These are phyloP conservation scores for Bacidia rubella DNA, from an alignment of 495 filamentous ascomycete genomes.

Conservation along the genomic window DNA sequence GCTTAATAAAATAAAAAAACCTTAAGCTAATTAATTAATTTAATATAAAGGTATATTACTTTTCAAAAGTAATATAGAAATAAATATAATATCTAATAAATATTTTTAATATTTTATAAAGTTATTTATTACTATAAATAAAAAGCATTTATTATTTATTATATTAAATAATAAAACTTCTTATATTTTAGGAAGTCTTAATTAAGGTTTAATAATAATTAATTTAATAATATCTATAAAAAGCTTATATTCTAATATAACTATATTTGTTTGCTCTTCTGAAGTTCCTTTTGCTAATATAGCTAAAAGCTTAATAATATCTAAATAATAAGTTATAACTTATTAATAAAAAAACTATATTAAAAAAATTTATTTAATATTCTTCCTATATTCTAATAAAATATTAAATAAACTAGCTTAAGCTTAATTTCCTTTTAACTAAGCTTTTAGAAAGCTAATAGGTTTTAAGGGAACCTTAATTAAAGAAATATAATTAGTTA, in stretches of 20 bases:
- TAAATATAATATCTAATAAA: too few relatives aligned
- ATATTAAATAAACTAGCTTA: too few relatives aligned
- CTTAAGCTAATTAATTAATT: too few relatives aligned
- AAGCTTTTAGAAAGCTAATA: too few relatives aligned
- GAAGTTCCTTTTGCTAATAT: neutral
- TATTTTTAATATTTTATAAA: neutral
- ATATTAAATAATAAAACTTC: neutral
- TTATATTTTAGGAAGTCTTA: neutral
- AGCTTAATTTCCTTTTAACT: too few relatives aligned
- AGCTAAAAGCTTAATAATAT: conserved; percentile 1
- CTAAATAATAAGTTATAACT: conserved; percentile 3
- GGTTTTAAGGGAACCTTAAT: too few relatives aligned
- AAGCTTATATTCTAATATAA: neutral
- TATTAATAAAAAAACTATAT: neutral
- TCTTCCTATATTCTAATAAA: neutral
- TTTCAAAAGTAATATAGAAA: too few relatives aligned
- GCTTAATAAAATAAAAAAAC: too few relatives aligned
- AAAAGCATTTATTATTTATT: too few relatives aligned
- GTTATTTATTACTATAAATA: too few relatives aligned
- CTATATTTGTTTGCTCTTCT: neutral
- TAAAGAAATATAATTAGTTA: too few relatives aligned
- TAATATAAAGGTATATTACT: too few relatives aligned
- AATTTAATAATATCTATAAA: neutral
- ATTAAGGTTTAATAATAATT: neutral
- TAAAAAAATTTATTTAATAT: conserved; percentile 3